Evolutionary conservation across 2,329 filamentous ascomycete genomes (phyloP), one percentile per base, ranked within the genome.

Genomic region (Aspergillus neotritici): DNA sequence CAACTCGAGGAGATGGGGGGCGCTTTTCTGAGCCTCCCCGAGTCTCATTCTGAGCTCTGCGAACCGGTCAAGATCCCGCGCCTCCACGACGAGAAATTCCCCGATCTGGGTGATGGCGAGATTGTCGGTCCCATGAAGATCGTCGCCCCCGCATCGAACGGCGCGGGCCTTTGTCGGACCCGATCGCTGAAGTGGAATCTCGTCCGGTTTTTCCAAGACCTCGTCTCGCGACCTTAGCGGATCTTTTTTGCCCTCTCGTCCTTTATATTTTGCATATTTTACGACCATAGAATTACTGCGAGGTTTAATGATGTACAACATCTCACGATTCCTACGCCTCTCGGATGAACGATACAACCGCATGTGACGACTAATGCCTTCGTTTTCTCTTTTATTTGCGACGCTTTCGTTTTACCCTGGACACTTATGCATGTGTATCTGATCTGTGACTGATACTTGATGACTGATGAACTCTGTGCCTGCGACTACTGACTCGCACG

Each of bases 91-190:
- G 84, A 86, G 60, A 95, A 96, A 65, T 96, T 95, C 58, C 89
- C 89, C 16, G 82, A 84, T 55, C 79, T 91, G 28, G 89, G 89
- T 40, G 89, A 95, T 57, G 84, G 90, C 56, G 90, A 94, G 64
- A 94, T 96, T 61, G 88, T 96, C 34, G 90, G 90, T 1, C 90
- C 90, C 5, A 95, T 96, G 90, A 80, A 63, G n/a, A 69, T 71
- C 29, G 21, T 25, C 21, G 68, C 63, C 5, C 67, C 66, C 2
- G 61, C 60, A 6, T 53, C 50, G 13, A 55, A 47, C 43, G 41
- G 41, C 82, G 54, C 77, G 48, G 67, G 47, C 53, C 57, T 62
- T 44, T 65, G 68, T 43, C 67, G 67, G 31, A 60, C 58, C 45
- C 67, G 58, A 16, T 65, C 66, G 6, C 54, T 65, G 37, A 67